Evolutionary conservation across 371 early-diverging fungal genomes (phyloP).

Genomic region (Mortierella sp.): DNA sequence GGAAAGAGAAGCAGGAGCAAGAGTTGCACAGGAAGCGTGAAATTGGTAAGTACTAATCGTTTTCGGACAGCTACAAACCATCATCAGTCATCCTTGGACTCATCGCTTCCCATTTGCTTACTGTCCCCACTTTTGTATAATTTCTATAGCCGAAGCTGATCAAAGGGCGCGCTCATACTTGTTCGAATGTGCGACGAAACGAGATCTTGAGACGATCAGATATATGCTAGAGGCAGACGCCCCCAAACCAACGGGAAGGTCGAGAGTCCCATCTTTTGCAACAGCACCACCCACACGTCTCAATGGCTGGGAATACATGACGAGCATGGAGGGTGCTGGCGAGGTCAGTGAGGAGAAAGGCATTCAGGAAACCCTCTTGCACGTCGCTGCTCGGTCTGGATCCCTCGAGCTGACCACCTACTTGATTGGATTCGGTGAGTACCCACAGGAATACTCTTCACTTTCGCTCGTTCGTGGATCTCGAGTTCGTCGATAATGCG

Average conservation of each 20-base stretch:
- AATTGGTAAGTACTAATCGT: conserved; percentile 21
- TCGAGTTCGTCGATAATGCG: not conserved
- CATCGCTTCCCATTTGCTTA: not conserved
- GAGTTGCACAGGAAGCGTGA: conserved; percentile 47
- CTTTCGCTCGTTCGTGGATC: not conserved
- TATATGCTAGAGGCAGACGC: conserved; percentile 35
- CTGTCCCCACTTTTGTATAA: not conserved
- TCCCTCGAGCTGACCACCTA: conserved; percentile 65
- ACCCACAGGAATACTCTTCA: conserved; percentile 16
- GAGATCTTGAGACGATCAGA: conserved; percentile 30
- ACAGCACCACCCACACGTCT: conserved; percentile 29
- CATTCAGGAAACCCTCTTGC: conserved; percentile 54
- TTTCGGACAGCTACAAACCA: not conserved
- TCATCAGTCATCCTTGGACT: not conserved
- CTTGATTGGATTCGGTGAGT: conserved; percentile 18
- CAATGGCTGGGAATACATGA: conserved; percentile 47
- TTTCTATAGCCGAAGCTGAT: conserved; percentile 36
- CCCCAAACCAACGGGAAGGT: conserved; percentile 13
- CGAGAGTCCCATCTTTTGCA: conserved; percentile 11
- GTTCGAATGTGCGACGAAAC: conserved; percentile 21
- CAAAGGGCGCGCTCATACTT: conserved; percentile 43
- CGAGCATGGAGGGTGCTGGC: conserved; percentile 12
- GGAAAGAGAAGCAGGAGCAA: conserved; percentile 32
- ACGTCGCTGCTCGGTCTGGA: conserved; percentile 72
- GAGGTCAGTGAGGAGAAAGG: conserved; percentile 15